These are phyloP conservation scores for Paraphaeosphaeria minitans DNA, from an alignment of 2,329 filamentous ascomycete genomes.

Conservation along the genomic window DNA sequence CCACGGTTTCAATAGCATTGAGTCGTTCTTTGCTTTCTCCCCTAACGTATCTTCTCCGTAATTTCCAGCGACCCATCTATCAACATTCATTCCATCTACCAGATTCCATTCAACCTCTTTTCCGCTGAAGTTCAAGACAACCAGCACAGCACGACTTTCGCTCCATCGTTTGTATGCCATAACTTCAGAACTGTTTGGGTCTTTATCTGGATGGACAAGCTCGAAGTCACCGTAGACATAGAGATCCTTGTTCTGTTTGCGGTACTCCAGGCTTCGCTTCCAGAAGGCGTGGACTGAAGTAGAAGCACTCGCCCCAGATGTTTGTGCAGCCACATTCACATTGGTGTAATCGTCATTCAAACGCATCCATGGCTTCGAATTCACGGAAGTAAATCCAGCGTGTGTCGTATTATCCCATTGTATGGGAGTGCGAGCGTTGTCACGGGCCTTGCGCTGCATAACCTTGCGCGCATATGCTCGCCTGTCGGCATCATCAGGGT, in stretches of 20 bases:
- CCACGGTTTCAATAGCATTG: constrained; percentile 41
- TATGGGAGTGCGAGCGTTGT: constrained; percentile 70
- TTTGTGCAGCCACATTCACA: constrained; percentile 64
- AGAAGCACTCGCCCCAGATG: constrained; percentile 35
- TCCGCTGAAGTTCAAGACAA: constrained; percentile 43
- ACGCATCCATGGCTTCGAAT: constrained; percentile 64
- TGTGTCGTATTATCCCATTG: constrained; percentile 65
- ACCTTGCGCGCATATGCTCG: constrained; percentile 37
- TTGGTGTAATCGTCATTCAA: constrained; percentile 60
- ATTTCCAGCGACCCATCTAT: constrained; percentile 46
- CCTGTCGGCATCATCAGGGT: constrained; percentile 34
- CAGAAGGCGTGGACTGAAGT: constrained; percentile 65
- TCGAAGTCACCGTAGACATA: constrained; percentile 68
- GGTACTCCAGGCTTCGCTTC: constrained; percentile 58
- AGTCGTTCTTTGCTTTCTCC: constrained; percentile 21
- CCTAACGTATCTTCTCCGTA: constrained; percentile 38
- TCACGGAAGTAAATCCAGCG: constrained; percentile 64
- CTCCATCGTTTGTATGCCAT: constrained; percentile 43
- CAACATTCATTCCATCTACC: constrained; percentile 31
- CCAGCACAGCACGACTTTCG: constrained; percentile 31
- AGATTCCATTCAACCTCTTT: constrained; percentile 36
- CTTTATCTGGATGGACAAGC: constrained; percentile 55
- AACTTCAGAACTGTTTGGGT: constrained; percentile 44
- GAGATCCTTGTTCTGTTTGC: constrained; percentile 63
- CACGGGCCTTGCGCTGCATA: constrained; percentile 65